phyloP scores from a whole-genome alignment of 2,329 filamentous ascomycete genomes.

The Colletotrichum sp. region DNA sequence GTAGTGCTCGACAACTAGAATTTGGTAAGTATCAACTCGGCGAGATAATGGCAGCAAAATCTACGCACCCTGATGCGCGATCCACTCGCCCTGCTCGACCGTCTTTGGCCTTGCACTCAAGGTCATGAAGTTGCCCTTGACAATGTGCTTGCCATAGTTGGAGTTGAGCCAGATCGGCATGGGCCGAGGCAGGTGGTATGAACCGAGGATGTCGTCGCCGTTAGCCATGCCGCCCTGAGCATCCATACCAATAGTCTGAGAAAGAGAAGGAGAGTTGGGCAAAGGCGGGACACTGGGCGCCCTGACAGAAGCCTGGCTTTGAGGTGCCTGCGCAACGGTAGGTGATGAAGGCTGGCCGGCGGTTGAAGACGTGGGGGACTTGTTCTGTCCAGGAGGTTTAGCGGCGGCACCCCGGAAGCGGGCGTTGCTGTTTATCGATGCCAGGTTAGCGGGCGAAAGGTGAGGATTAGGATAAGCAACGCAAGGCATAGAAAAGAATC shows the following conservation, averaged over 20 bases:
- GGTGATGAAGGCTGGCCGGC: conserved; percentile 55
- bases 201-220: conserved; percentile 61
- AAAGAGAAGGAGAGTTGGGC: conserved; percentile 67
- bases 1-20: conserved; percentile 87
- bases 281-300: conserved; percentile 66
- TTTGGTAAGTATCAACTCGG: neutral
- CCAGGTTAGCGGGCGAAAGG: conserved; percentile 27
- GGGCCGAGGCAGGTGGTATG: conserved; percentile 69
- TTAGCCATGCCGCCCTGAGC: conserved; percentile 55
- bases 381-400: conserved; percentile 55
- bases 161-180: conserved; percentile 78
- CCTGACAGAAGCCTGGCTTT: conserved; percentile 54
- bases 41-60: neutral
- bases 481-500: neutral
- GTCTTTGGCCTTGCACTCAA: conserved; percentile 91
- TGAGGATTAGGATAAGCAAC: conserved; percentile 5
- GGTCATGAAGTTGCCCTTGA: conserved; percentile 98
- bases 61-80: conserved; percentile 85
- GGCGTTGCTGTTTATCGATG: conserved; percentile 50
- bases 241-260: conserved; percentile 73
- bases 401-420: conserved; percentile 62
- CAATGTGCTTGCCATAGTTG: conserved; percentile 81
- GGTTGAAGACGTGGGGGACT: conserved; percentile 56
- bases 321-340: conserved; percentile 46
- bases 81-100: conserved; percentile 93